phyloP scores from a whole-genome alignment of 2,329 filamentous ascomycete species.

The Gliomastix tumulicola region DNA sequence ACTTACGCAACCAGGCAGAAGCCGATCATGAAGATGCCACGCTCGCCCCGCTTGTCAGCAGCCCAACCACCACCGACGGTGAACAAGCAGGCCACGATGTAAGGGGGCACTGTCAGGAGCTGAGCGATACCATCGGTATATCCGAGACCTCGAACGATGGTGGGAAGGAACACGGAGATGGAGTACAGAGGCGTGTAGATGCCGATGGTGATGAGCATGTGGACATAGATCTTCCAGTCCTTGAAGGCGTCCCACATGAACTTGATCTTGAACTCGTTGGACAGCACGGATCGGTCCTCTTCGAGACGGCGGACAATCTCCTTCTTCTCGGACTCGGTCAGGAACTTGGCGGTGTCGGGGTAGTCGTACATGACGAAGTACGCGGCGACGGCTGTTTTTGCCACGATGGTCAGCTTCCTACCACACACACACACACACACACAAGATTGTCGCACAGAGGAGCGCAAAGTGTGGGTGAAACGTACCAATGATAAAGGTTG shows the following conservation, averaged over 20 bases:
- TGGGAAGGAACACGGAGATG: slow-evolving; percentile 27
- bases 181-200: slow-evolving; percentile 33
- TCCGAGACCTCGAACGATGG: slow-evolving; percentile 25
- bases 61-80: slow-evolving; percentile 31
- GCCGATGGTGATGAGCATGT: slow-evolving; percentile 58
- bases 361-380: slow-evolving; percentile 53
- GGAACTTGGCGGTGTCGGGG: slow-evolving; percentile 43
- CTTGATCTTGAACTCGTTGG: slow-evolving; percentile 50
- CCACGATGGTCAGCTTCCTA: background rate
- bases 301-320: slow-evolving; percentile 35
- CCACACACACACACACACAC: background rate
- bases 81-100: slow-evolving; percentile 26
- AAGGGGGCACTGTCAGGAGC: slow-evolving; percentile 29
- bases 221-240: slow-evolving; percentile 42
- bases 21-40: slow-evolving; percentile 27
- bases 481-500: slow-evolving; percentile 34
- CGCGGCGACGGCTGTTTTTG: slow-evolving; percentile 32
- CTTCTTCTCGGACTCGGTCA: slow-evolving; percentile 31
- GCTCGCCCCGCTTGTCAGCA: slow-evolving; percentile 27
- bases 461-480: slow-evolving; percentile 1
- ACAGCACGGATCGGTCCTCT: slow-evolving; percentile 35
- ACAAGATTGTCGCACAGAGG: no score
- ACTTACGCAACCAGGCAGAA: slow-evolving; percentile 26
- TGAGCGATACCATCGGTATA: slow-evolving; percentile 27
- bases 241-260: slow-evolving; percentile 48